Percentiles rank a stretch among this genome's conserved stretches.
These are phyloP conservation scores for Alloascoidea hylecoeti DNA, from an alignment of 805 yeast genomes.

Conservation along the genomic window DNA sequence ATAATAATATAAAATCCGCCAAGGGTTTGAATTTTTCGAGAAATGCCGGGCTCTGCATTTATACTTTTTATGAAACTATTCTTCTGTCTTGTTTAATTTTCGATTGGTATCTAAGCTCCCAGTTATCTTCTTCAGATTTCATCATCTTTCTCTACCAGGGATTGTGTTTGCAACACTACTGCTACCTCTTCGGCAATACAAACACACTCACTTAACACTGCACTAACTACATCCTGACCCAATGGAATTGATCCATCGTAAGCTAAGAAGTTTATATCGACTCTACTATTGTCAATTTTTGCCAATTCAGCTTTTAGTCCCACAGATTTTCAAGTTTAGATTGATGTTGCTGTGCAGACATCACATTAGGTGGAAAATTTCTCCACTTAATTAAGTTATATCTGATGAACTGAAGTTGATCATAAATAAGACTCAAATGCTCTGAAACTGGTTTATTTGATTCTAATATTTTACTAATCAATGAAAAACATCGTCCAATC, in stretches of 20 bases:
- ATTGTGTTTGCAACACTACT: constrained; percentile 66
- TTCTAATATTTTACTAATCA: constrained; percentile 78
- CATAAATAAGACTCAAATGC: constrained; percentile 83
- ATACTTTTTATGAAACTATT: no score
- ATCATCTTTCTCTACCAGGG: no score
- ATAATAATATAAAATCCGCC: no score
- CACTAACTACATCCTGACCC: constrained; percentile 94
- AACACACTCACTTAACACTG: constrained; percentile 84
- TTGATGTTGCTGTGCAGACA: constrained; percentile 84
- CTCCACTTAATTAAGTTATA: constrained; percentile 82
- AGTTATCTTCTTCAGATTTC: no score
- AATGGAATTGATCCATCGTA: constrained; percentile 82
- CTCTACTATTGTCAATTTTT: constrained; percentile 78
- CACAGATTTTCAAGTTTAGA: constrained; percentile 90
- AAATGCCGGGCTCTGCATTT: no score
- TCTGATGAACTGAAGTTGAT: constrained; percentile 84
- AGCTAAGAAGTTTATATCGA: constrained; percentile 84
- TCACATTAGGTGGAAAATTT: constrained; percentile 83
- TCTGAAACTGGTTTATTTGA: constrained; percentile 93
- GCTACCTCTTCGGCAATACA: constrained; percentile 87
- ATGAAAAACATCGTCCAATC: constrained; percentile 81
- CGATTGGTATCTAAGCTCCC: no score
- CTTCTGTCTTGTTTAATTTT: no score
- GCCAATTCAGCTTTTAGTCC: no score
- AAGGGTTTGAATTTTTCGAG: no score